These are phyloP conservation scores for Hypholoma fasciculare DNA, from an alignment of 768 basidiomycete species.

Conservation along the genomic window DNA sequence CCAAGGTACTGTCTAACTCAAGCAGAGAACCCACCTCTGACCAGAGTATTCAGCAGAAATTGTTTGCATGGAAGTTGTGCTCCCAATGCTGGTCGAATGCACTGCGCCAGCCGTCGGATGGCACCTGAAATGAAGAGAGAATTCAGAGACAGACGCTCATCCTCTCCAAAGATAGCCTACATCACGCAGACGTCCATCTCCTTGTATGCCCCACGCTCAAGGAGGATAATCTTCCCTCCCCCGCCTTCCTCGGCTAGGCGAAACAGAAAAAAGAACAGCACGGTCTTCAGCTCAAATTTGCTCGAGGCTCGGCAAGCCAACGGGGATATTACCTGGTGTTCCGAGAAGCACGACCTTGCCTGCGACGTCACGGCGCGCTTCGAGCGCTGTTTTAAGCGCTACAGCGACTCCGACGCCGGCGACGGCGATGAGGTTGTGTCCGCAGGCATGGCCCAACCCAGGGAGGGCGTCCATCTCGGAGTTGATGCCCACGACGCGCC, in stretches of 20 bases:
- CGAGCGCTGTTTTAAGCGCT: slow-evolving; percentile 68
- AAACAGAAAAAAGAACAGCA: neutral
- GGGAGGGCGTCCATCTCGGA: slow-evolving; percentile 75
- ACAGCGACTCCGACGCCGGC: slow-evolving; percentile 75
- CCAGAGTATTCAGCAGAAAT: slow-evolving; percentile 75
- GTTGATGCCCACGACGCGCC: slow-evolving; percentile 74
- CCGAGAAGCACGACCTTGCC: slow-evolving; percentile 76
- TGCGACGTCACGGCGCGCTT: slow-evolving; percentile 52
- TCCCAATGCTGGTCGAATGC: slow-evolving; percentile 49
- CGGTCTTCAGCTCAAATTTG: too few relatives aligned
- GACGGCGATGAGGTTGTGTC: slow-evolving; percentile 83
- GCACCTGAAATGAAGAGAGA: slow-evolving; percentile 47
- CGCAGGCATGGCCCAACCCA: slow-evolving; percentile 68
- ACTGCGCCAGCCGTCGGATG: slow-evolving; percentile 64
- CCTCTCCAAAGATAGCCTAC: slow-evolving; percentile 31
- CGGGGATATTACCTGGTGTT: slow-evolving; percentile 56
- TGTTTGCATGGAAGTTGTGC: slow-evolving; percentile 63
- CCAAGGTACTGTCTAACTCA: neutral
- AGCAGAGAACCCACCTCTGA: slow-evolving; percentile 46
- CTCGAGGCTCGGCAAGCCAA: too few relatives aligned
- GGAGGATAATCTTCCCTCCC: slow-evolving; percentile 73
- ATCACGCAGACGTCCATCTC: slow-evolving; percentile 84
- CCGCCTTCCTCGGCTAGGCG: slow-evolving; percentile 72
- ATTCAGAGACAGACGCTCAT: neutral
- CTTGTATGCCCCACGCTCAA: slow-evolving; percentile 75